Evolutionary conservation across 345 rosid species (phyloP), one percentile per base, ranked within the genome.

Genomic region (Durio zibethinus): DNA sequence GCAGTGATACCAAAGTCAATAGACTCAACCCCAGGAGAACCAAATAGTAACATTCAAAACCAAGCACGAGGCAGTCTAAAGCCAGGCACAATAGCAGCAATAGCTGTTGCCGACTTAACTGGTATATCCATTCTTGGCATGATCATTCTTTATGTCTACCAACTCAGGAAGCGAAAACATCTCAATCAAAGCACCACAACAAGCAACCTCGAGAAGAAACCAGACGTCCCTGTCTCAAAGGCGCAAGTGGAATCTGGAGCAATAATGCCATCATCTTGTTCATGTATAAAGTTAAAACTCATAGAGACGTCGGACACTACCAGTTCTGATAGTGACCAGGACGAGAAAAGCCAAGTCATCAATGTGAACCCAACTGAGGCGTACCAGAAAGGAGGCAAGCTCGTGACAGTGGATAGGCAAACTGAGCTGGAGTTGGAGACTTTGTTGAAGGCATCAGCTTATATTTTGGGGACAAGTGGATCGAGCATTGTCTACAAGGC

Each of bases 401-500:
- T 95, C 0, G 86, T 90, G 64, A 86, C 88, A 18, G 88, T 95
- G 3, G 93, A 90, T 66, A 93, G 96, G 14, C 94, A 89, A 76
- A 92, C 90, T 11, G 83, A 82, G 79, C 79, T 95, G 35, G 97
- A 95, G 79, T 63, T 88, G 56, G 99, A 95, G 57, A 91, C 90
- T 2, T 71, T 96, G 70, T 76, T 96, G 42, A 89, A 91, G 82
- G 91, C 99, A 2, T 90, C 99, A 3, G 99, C 99, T 4, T 96
- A 90, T 72, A 76, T 92, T 27, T 52, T 96, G 63, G 94, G 99
- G 42, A 79, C 91, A 10, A 90, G 83, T 31, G 90, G 92, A 10
- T 74, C 81, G 7, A 87, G 91, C 80, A 93, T 96, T 2, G 92
- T 96, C 67, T 96, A 92, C 87, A 96, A 92, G 77, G 98, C 98